Evolutionary conservation across 2,329 filamentous ascomycete genomes (phyloP).

Genomic region (Aspergillus neotritici): DNA sequence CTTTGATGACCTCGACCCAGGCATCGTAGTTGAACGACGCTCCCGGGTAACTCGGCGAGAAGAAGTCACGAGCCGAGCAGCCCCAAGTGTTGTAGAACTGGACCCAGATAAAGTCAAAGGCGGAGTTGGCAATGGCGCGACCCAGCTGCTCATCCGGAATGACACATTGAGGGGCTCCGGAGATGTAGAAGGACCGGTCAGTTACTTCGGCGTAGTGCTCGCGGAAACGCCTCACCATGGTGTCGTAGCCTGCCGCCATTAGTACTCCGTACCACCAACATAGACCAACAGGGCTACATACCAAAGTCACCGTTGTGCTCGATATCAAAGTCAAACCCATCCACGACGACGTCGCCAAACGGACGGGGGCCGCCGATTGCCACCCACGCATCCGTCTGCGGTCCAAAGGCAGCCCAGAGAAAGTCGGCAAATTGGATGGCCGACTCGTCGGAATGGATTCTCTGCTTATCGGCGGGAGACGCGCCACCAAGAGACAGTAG

Average conservation of each 20-base stretch:
- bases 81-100: conserved; percentile 52
- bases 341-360: conserved; percentile 42
- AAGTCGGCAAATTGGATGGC: conserved; percentile 47
- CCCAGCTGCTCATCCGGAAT: conserved; percentile 45
- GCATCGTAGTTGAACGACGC: conserved; percentile 42
- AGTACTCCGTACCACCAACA: background rate
- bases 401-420: conserved; percentile 48
- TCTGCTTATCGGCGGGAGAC: conserved; percentile 33
- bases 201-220: conserved; percentile 32
- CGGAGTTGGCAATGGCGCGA: conserved; percentile 40
- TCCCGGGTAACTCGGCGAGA: conserved; percentile 8
- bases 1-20: conserved; percentile 40
- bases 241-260: conserved; percentile 37
- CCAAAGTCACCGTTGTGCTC: conserved; percentile 28
- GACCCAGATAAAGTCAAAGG: conserved; percentile 51
- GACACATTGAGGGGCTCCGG: conserved; percentile 49
- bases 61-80: conserved; percentile 47
- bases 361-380: conserved; percentile 39
- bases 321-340: conserved; percentile 52
- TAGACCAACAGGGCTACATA: conserved; percentile 11
- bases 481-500: conserved; percentile 47
- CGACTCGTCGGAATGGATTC: conserved; percentile 36
- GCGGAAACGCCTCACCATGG: conserved; percentile 46
- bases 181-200: conserved; percentile 44
- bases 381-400: conserved; percentile 27